A percentile compares a stretch with the other conserved stretches of the same genome.
phyloP scores from a whole-genome alignment of 2,329 filamentous ascomycete species.

The Monosporascus sp. region DNA sequence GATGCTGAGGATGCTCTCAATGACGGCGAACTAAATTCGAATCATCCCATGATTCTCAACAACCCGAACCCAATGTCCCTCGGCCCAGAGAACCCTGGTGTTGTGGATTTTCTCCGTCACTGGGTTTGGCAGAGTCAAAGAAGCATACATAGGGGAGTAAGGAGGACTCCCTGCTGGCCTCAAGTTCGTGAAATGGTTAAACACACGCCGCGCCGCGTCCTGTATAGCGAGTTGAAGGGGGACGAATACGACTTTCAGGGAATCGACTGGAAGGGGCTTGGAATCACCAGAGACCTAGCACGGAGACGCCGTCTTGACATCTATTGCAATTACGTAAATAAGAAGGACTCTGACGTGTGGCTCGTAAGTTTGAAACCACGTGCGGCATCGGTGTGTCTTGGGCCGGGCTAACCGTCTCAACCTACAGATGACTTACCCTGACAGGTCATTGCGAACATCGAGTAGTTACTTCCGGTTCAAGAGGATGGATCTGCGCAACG shows the following conservation, averaged over 20 bases:
- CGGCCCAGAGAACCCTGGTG: slow-evolving; percentile 43
- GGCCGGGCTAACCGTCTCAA: background rate
- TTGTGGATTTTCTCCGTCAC: slow-evolving; percentile 44
- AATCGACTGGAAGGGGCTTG: slow-evolving; percentile 50
- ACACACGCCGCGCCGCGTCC: slow-evolving; percentile 18
- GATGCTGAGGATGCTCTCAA: slow-evolving; percentile 9
- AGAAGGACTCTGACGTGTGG: slow-evolving; percentile 40
- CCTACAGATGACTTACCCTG: slow-evolving; percentile 16
- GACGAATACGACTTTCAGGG: slow-evolving; percentile 55
- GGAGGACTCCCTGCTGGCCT: slow-evolving; percentile 12
- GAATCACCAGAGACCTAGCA: slow-evolving; percentile 44
- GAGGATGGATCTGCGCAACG: slow-evolving; percentile 48
- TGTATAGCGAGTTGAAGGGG: slow-evolving; percentile 46
- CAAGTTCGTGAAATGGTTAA: slow-evolving; percentile 11
- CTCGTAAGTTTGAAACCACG: slow-evolving; percentile 34
- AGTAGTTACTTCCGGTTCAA: slow-evolving; percentile 55
- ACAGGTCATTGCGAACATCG: slow-evolving; percentile 30
- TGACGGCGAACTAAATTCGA: slow-evolving; percentile 6
- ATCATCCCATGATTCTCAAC: slow-evolving; percentile 26
- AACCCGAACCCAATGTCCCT: slow-evolving; percentile 32
- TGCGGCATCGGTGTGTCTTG: background rate
- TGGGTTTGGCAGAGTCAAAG: slow-evolving; percentile 36
- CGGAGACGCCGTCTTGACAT: slow-evolving; percentile 40
- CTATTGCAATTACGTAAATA: slow-evolving; percentile 56
- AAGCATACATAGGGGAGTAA: slow-evolving; percentile 23